These are phyloP conservation scores for Lycium barbarum DNA, from an alignment of 257 asterid genomes.

Conservation along the genomic window DNA sequence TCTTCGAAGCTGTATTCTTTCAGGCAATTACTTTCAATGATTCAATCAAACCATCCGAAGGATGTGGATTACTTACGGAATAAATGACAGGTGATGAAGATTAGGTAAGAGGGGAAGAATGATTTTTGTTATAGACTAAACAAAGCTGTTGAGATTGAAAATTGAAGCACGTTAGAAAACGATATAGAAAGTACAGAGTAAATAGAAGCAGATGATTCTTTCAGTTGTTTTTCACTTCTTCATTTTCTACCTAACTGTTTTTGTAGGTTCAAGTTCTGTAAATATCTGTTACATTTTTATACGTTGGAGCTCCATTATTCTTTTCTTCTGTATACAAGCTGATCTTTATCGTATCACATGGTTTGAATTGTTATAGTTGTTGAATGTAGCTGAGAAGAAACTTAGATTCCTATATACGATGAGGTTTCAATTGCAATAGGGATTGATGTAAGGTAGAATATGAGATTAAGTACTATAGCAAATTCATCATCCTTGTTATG, in stretches of 20 bases:
- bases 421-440: neutral
- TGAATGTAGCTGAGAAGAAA: neutral
- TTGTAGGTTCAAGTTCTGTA: constrained; percentile 30
- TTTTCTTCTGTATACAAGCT: constrained; percentile 7
- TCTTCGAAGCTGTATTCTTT: constrained; percentile 27
- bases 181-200: constrained; percentile 29
- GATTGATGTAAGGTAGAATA: too few relatives aligned
- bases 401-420: neutral
- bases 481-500: neutral
- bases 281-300: constrained; percentile 11
- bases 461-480: neutral
- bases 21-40: constrained; percentile 36
- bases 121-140: constrained; percentile 45
- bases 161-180: constrained; percentile 26
- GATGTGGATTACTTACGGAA: constrained; percentile 49
- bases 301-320: constrained; percentile 2
- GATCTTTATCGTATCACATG: neutral
- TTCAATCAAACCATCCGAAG: constrained; percentile 63
- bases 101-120: constrained; percentile 31
- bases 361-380: neutral
- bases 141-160: constrained; percentile 34
- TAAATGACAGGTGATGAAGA: constrained; percentile 45
- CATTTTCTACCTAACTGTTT: constrained; percentile 7
- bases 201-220: constrained; percentile 31
- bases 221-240: constrained; percentile 26